A percentile compares a stretch with the other conserved stretches of the same genome.
phyloP scores from a whole-genome alignment of 352 stramenopile genomes.

The Thalassiosira mediterranea region DNA sequence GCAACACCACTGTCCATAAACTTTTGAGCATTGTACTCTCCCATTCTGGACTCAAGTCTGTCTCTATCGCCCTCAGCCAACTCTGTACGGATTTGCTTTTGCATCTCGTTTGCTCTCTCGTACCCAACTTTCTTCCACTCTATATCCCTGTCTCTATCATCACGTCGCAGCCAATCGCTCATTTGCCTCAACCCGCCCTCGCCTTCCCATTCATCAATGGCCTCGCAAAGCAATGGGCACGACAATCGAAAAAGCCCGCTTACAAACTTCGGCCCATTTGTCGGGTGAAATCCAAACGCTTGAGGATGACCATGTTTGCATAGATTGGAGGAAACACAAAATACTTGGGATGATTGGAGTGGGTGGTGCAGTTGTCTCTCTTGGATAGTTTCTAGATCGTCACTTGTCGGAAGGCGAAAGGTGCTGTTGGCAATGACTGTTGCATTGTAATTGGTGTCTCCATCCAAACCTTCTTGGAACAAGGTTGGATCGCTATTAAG shows the following conservation, averaged over 20 bases:
- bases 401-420: constrained; percentile 17
- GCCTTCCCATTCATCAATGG: constrained; percentile 40
- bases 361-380: constrained; percentile 25
- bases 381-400: constrained; percentile 28
- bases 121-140: constrained; percentile 34
- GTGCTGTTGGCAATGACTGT: constrained; percentile 28
- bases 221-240: constrained; percentile 28
- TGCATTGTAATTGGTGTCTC: background rate
- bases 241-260: constrained; percentile 43
- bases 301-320: constrained; percentile 37
- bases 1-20: constrained; percentile 39
- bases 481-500: too few relatives aligned
- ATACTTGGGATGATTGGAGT: constrained; percentile 23
- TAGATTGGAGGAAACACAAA: constrained; percentile 18
- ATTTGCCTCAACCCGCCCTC: constrained; percentile 26
- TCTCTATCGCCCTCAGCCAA: constrained; percentile 18
- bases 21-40: constrained; percentile 35
- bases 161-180: constrained; percentile 32
- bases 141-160: background rate
- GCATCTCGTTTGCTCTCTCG: constrained; percentile 30
- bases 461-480: too few relatives aligned
- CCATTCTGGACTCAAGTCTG: constrained; percentile 17
- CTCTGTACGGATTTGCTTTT: constrained; percentile 29
- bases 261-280: constrained; percentile 23
- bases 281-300: constrained; percentile 47